A percentile compares a stretch with the other conserved stretches of the same genome.
Conservation (phyloP, 2,329 filamentous ascomycete species). For the Penicillium glabrum region DNA sequence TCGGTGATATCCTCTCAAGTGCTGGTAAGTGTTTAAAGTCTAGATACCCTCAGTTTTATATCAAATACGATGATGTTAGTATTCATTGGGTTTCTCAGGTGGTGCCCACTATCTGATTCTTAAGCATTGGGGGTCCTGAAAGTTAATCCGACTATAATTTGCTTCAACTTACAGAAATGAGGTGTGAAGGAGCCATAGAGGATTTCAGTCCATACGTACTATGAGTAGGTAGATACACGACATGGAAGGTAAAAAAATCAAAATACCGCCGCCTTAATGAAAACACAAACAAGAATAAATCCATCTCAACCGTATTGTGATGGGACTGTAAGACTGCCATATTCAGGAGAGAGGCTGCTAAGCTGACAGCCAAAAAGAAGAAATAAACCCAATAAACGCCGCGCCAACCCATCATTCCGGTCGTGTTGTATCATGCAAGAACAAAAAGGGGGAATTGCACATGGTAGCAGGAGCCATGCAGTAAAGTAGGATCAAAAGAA, state of each 20-base stretch:
- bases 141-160: not conserved
- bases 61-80: not conserved
- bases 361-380: not conserved
- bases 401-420: slow-evolving; percentile 17
- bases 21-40: not conserved
- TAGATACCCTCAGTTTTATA: not conserved
- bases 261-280: not conserved
- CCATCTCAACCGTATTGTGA: not conserved
- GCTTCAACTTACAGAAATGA: not conserved
- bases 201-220: not conserved
- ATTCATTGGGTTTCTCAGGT: too few species aligned
- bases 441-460: not conserved
- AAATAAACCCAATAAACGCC: slow-evolving; percentile 17
- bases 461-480: not conserved
- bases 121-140: not conserved
- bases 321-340: not conserved
- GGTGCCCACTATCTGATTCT: not conserved
- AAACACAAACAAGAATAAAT: not conserved
- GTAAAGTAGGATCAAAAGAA: not conserved
- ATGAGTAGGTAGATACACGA: not conserved
- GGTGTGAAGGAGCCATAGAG: not conserved
- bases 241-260: not conserved
- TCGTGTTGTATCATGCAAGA: slow-evolving; percentile 16
- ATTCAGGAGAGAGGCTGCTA: not conserved
- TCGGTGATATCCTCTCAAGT: slow-evolving; percentile 31